phyloP scores from a whole-genome alignment of 192 early-diverging fungal species.

The Geosiphon pyriformis region DNA sequence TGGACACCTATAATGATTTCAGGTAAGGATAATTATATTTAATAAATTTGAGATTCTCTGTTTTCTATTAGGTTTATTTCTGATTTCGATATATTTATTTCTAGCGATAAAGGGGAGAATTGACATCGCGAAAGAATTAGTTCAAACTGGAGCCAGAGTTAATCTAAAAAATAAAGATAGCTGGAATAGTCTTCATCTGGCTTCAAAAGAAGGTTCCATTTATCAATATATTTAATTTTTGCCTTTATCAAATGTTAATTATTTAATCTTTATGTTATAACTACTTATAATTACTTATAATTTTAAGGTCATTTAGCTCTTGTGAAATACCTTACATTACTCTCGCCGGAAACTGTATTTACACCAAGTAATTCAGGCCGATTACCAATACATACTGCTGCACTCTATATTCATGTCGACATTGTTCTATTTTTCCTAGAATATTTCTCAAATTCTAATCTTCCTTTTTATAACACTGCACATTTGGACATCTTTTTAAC shows the following conservation, averaged over 20 bases:
- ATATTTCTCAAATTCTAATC: not conserved
- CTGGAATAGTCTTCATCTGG: slow-evolving; percentile 40
- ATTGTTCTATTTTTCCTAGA: slow-evolving; percentile 25
- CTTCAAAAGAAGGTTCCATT: slow-evolving; percentile 35
- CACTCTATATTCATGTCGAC: slow-evolving; percentile 11
- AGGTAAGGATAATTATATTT: slow-evolving; percentile 20
- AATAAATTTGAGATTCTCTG: not conserved
- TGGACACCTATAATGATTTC: slow-evolving; percentile 44
- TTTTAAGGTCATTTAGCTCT: slow-evolving; percentile 27
- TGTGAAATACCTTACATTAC: slow-evolving; percentile 24
- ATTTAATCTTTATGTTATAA: not conserved
- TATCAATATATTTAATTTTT: not conserved
- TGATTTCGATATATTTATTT: not conserved
- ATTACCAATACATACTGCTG: slow-evolving; percentile 37
- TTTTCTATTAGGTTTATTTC: not conserved
- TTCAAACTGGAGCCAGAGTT: slow-evolving; percentile 24
- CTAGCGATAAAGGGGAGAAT: slow-evolving; percentile 34
- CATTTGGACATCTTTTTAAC: slow-evolving; percentile 19
- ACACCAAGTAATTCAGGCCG: slow-evolving; percentile 33
- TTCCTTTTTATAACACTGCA: too few species aligned
- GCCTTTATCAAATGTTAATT: not conserved
- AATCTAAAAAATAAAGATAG: slow-evolving; percentile 34
- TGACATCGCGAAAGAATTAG: slow-evolving; percentile 28
- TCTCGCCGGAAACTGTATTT: slow-evolving; percentile 22
- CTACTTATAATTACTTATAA: not conserved